Evolutionary conservation across 371 early-diverging fungal species (phyloP).

Genomic region (Rhizomucor pusillus): DNA sequence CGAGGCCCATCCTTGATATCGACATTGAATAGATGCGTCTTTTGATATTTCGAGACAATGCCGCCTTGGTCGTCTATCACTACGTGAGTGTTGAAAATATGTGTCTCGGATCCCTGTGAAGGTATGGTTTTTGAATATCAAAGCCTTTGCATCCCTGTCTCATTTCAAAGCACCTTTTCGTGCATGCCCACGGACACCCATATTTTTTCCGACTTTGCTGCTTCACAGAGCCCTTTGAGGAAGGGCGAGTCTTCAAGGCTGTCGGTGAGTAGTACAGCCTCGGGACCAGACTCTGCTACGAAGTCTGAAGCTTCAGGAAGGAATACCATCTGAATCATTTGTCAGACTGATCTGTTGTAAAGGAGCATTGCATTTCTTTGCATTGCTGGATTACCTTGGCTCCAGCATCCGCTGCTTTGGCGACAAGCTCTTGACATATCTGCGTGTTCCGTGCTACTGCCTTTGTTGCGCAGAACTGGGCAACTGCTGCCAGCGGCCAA

Average conservation of each 20-base stretch:
- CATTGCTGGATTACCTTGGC: constrained; percentile 46
- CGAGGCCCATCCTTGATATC: constrained; percentile 59
- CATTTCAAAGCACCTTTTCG: constrained; percentile 56
- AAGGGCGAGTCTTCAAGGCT: constrained; percentile 47
- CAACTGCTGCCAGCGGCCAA: constrained; percentile 46
- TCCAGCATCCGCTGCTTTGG: constrained; percentile 52
- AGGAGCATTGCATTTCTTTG: background rate
- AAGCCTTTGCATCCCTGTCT: too few species aligned
- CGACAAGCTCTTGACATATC: constrained; percentile 54
- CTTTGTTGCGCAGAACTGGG: constrained; percentile 66
- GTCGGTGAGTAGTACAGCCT: constrained; percentile 50
- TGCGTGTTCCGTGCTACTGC: constrained; percentile 48
- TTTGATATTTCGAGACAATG: constrained; percentile 62
- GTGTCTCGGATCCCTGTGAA: constrained; percentile 1
- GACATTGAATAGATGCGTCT: constrained; percentile 82
- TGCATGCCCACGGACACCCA: constrained; percentile 84
- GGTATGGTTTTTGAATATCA: background rate
- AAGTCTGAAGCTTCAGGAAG: constrained; percentile 87
- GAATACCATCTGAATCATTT: constrained; percentile 68
- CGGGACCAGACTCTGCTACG: constrained; percentile 53
- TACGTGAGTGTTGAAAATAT: constrained; percentile 69
- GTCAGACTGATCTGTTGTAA: too few species aligned
- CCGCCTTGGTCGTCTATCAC: constrained; percentile 62
- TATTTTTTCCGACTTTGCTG: constrained; percentile 55
- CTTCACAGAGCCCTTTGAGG: constrained; percentile 51